Evolutionary conservation across 2,329 filamentous ascomycete species (phyloP), one percentile per base, ranked within the genome.

Genomic region (Emergomyces orientalis): DNA sequence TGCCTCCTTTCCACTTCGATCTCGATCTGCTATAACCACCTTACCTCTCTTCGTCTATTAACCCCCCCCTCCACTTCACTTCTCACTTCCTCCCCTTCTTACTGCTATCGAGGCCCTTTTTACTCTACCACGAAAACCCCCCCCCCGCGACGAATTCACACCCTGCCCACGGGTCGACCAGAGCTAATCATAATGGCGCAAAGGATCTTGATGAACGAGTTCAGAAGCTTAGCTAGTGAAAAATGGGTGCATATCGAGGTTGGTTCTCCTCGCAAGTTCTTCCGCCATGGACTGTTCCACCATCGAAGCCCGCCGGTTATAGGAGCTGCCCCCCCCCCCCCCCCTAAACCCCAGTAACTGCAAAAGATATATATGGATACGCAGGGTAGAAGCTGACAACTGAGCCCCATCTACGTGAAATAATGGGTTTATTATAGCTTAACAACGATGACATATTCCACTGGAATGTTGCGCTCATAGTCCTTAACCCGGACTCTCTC

Each of bases 211-310:
- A 91, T 96, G 89, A 88, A 88, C 69, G 93, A 97, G 81, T 86
- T 90, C 78, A 88, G 89, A 75, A 82, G 84, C 54, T 83, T 97
- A 49, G 82, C 85, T 62, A 91, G 94, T 75, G 92, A 97, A 81
- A 91, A 90, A 74, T 99, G 93, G 93, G 88, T 96, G 22, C 86
- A 93, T 69, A 90, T 97, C 68, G 89, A 95, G 74, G 89, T 91
- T 76, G 65, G 52, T 83, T 71, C 51, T 47, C 39, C 56, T 62
- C 30, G 32, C 13, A 3, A 9, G n/a, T 54, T 34, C 22, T 7
- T 58, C 55, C 37, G 13, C 17, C 39, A n/a, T n/a, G n/a, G n/a
- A n/a, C n/a, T n/a, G n/a, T n/a, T n/a, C n/a, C n/a, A n/a, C n/a
- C n/a, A n/a, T n/a, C n/a, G n/a, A n/a, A n/a, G n/a, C n/a, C n/a